Evolutionary conservation across 257 asterid genomes (phyloP).

Genomic region (Lithospermum erythrorhizon): DNA sequence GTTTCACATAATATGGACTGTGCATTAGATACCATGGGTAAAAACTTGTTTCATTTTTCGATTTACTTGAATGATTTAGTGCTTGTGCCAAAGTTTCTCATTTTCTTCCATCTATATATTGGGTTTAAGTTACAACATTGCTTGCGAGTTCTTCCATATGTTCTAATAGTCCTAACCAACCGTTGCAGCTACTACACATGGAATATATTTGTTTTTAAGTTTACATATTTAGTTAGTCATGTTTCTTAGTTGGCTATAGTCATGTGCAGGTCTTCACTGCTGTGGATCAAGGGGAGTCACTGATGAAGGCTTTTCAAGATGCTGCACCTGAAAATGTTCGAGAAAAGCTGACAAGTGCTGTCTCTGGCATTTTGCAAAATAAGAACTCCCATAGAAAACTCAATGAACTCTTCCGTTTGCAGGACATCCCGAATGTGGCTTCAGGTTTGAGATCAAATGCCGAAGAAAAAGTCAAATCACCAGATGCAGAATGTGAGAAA

Average conservation of each 20-base stretch:
- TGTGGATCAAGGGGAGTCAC: constrained; percentile 74
- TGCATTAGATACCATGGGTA: too few relatives aligned
- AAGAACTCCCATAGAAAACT: constrained; percentile 44
- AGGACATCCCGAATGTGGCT: constrained; percentile 30
- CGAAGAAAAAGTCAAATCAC: constrained; percentile 16
- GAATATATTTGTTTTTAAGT: too few relatives aligned
- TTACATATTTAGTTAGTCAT: too few relatives aligned
- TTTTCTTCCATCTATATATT: too few relatives aligned
- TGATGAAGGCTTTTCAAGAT: constrained; percentile 84
- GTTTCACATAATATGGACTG: too few relatives aligned
- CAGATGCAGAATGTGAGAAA: constrained; percentile 19
- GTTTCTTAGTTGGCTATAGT: not conserved
- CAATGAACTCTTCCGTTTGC: constrained; percentile 31
- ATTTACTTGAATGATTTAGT: too few relatives aligned
- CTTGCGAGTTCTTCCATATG: too few relatives aligned
- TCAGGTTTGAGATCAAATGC: constrained; percentile 31
- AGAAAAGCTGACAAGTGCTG: constrained; percentile 64
- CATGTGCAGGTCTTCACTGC: constrained; percentile 68
- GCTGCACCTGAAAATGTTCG: constrained; percentile 96
- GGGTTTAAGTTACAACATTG: too few relatives aligned
- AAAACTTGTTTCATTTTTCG: too few relatives aligned
- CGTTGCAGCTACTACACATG: too few relatives aligned
- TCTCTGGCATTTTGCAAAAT: constrained; percentile 56
- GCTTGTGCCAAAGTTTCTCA: too few relatives aligned
- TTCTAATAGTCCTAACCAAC: too few relatives aligned